These are phyloP conservation scores for Pseudogymnoascus sp. DNA, from an alignment of 2,329 filamentous ascomycete species.

Conservation along the genomic window DNA sequence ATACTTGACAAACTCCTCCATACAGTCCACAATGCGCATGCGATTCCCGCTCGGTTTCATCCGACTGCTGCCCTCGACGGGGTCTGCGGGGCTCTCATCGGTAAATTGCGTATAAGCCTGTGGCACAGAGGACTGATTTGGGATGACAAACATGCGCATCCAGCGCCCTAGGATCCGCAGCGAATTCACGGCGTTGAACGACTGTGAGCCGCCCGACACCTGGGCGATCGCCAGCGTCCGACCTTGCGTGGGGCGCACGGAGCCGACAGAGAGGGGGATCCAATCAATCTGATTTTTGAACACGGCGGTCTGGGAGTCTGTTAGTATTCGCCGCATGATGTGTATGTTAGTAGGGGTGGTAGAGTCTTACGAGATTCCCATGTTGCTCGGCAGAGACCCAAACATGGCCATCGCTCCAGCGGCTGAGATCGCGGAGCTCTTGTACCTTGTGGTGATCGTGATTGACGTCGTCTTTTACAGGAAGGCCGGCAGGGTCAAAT, in stretches of 20 bases:
- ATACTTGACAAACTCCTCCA: constrained; percentile 64
- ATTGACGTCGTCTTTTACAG: constrained; percentile 53
- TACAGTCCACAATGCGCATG: constrained; percentile 54
- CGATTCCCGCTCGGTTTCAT: constrained; percentile 48
- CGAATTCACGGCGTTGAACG: constrained; percentile 58
- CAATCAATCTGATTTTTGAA: constrained; percentile 66
- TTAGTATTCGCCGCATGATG: constrained; percentile 11
- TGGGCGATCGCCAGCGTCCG: constrained; percentile 54
- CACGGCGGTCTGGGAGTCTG: constrained; percentile 43
- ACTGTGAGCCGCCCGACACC: constrained; percentile 56
- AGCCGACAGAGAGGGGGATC: constrained; percentile 54
- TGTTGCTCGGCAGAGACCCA: constrained; percentile 61
- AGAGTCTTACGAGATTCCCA: constrained; percentile 44
- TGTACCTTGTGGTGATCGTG: constrained; percentile 51
- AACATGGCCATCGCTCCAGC: constrained; percentile 58
- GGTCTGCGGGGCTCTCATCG: constrained; percentile 24
- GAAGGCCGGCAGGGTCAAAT: constrained; percentile 49
- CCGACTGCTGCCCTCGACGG: constrained; percentile 36
- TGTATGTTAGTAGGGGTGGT: constrained; percentile 7
- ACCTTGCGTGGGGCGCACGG: constrained; percentile 57
- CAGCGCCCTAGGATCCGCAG: constrained; percentile 57
- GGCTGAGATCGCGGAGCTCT: constrained; percentile 50
- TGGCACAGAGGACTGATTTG: constrained; percentile 57
- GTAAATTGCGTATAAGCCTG: constrained; percentile 56
- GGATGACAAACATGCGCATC: constrained; percentile 62